phyloP scores from a whole-genome alignment of 768 basidiomycete genomes.

The Psilocybe sp. region DNA sequence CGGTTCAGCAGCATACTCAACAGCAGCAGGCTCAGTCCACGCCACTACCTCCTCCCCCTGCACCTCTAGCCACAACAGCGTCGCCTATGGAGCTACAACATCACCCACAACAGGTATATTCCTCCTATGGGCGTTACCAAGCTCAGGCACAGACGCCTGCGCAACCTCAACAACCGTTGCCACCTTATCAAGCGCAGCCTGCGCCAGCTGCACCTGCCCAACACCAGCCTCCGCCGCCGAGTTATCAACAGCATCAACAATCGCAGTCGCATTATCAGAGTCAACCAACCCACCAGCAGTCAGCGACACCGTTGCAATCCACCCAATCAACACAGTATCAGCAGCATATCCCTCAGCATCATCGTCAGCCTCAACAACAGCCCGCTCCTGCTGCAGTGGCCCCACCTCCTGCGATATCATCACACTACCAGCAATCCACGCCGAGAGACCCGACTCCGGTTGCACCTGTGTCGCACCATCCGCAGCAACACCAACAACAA shows the following conservation, averaged over 20 bases:
- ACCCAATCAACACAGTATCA: constrained; percentile 7
- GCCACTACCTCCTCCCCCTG: neutral
- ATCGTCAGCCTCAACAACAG: neutral
- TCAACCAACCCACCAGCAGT: neutral
- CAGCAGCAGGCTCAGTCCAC: constrained; percentile 8
- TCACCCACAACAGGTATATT: no score
- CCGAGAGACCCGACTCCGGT: no score
- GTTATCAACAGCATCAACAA: constrained; percentile 6
- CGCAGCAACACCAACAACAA: constrained; percentile 5
- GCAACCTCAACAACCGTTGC: constrained; percentile 4
- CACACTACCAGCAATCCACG: neutral
- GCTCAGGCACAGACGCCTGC: neutral
- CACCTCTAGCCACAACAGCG: constrained; percentile 9
- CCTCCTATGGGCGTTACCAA: no score
- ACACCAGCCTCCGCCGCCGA: constrained; percentile 6
- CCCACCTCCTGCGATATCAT: neutral
- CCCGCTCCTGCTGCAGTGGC: neutral
- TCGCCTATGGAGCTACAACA: neutral
- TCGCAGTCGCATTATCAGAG: constrained; percentile 1
- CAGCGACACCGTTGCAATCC: neutral
- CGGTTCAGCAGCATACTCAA: constrained; percentile 9
- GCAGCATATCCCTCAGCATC: constrained; percentile 8
- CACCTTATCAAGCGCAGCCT: no score
- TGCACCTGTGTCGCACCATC: neutral
- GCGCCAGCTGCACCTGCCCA: neutral